Evolutionary conservation across 2,329 filamentous ascomycete species (phyloP).

Genomic region (Clarireedia homoeocarpa): DNA sequence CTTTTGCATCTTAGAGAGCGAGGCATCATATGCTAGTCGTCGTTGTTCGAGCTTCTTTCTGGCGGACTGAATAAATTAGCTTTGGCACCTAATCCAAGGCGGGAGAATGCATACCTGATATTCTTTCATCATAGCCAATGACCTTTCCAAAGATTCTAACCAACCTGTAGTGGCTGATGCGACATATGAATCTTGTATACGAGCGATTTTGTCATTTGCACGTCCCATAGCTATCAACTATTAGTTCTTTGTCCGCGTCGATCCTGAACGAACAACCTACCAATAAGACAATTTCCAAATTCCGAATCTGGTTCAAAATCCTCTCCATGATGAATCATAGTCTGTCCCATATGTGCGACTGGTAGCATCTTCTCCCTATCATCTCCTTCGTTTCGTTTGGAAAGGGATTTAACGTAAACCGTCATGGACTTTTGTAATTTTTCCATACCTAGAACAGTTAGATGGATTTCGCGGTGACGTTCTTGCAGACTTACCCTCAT

Average conservation of each 20-base stretch:
- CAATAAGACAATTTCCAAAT: slow-evolving; percentile 77
- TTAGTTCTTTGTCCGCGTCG: slow-evolving; percentile 13
- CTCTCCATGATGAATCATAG: slow-evolving; percentile 83
- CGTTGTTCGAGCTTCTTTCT: slow-evolving; percentile 92
- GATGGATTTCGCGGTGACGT: not conserved
- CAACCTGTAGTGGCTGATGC: slow-evolving; percentile 71
- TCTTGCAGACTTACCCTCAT: slow-evolving; percentile 61
- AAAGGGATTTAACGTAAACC: slow-evolving; percentile 79
- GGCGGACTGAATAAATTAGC: slow-evolving; percentile 34
- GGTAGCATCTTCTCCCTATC: slow-evolving; percentile 85
- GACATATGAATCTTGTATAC: slow-evolving; percentile 78
- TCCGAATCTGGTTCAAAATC: slow-evolving; percentile 89
- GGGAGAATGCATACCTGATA: slow-evolving; percentile 62
- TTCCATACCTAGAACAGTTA: slow-evolving; percentile 63
- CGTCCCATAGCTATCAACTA: slow-evolving; percentile 59
- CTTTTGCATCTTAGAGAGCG: slow-evolving; percentile 84
- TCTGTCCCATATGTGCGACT: slow-evolving; percentile 69
- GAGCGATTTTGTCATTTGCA: slow-evolving; percentile 79
- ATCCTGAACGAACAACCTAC: slow-evolving; percentile 32
- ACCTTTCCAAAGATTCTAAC: slow-evolving; percentile 87
- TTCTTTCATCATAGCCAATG: slow-evolving; percentile 91
- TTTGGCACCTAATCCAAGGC: slow-evolving; percentile 12
- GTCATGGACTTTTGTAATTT: slow-evolving; percentile 81
- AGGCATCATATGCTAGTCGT: slow-evolving; percentile 84
- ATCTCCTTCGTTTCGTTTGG: slow-evolving; percentile 73